Evolutionary conservation across 2,329 filamentous ascomycete species (phyloP).

Genomic region (Aspergillus pseudonomiae): DNA sequence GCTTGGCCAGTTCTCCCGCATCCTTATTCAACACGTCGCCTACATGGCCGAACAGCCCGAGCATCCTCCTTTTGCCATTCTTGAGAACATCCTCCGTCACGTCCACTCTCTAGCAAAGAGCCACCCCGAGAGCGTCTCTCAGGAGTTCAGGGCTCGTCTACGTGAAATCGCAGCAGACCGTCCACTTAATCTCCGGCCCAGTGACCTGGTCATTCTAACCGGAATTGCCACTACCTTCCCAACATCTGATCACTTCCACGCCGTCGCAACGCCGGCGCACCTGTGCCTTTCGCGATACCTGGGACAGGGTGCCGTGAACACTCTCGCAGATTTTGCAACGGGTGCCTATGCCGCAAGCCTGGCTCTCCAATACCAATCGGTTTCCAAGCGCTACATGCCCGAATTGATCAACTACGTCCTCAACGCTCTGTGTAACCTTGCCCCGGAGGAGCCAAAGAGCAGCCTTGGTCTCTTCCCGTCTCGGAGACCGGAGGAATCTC

Average conservation of each 20-base stretch:
- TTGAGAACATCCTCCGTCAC: conserved; percentile 84
- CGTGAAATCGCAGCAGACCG: conserved; percentile 56
- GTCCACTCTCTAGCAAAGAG: conserved; percentile 89
- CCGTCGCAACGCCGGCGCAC: conserved; percentile 87
- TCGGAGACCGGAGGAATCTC: conserved; percentile 57
- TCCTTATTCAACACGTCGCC: conserved; percentile 59
- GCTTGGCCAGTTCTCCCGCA: conserved; percentile 59
- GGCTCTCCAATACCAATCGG: conserved; percentile 76
- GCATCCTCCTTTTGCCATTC: conserved; percentile 63
- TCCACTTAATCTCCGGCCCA: conserved; percentile 57
- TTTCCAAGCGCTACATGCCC: conserved; percentile 85
- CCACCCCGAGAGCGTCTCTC: conserved; percentile 76
- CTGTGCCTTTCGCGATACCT: conserved; percentile 83
- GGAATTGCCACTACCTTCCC: conserved; percentile 85
- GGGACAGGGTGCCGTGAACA: conserved; percentile 71
- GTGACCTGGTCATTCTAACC: conserved; percentile 81
- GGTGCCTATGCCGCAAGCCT: conserved; percentile 81
- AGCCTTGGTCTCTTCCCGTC: conserved; percentile 63
- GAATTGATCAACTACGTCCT: conserved; percentile 82
- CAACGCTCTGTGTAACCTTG: conserved; percentile 70
- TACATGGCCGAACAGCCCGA: conserved; percentile 56
- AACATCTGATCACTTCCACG: conserved; percentile 96
- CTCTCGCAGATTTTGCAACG: conserved; percentile 66
- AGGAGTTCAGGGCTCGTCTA: conserved; percentile 76
- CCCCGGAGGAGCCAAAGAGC: conserved; percentile 56